A percentile compares a stretch with the other conserved stretches of the same genome.
phyloP scores from a whole-genome alignment of 441 rosid species.

The Sinapis alba region DNA sequence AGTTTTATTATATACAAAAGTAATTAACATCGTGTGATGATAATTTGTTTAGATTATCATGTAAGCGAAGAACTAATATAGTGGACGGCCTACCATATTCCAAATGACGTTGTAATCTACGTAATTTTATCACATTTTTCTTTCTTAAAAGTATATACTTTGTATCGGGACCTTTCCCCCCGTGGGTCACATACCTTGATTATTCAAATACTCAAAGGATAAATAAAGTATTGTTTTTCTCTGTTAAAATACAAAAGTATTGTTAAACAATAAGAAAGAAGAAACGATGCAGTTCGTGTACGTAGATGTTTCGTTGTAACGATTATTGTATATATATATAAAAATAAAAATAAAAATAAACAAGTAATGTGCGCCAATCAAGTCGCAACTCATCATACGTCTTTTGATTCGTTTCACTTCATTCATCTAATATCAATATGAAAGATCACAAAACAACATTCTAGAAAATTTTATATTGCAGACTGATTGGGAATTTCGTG shows the following conservation, averaged over 20 bases:
- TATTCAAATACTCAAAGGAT: conserved; percentile 16
- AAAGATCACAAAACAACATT: not conserved
- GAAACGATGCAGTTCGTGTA: conserved; percentile 19
- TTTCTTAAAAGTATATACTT: conserved; percentile 34
- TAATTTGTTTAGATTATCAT: conserved; percentile 34
- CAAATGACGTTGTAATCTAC: conserved; percentile 31
- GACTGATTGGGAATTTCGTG: not conserved
- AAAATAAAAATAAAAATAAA: not conserved
- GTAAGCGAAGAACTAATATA: conserved; percentile 30
- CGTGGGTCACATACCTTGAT: conserved; percentile 29
- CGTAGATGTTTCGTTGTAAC: not conserved
- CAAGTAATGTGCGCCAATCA: not conserved
- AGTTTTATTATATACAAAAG: not conserved
- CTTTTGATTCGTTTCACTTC: not conserved
- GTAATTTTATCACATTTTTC: conserved; percentile 4
- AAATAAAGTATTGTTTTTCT: not conserved
- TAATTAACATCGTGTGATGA: not conserved
- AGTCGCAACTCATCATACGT: not conserved
- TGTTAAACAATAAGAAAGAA: not conserved
- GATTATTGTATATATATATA: not conserved
- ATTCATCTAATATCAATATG: not conserved
- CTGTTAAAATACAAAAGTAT: conserved; percentile 5
- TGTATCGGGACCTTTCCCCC: conserved; percentile 33
- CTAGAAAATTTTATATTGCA: not conserved
- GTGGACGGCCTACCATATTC: conserved; percentile 24